A percentile compares a stretch with the other conserved stretches of the same genome.
These are phyloP conservation scores for Diaporthe sp. DNA, from an alignment of 2,329 filamentous ascomycete genomes.

Conservation along the genomic window DNA sequence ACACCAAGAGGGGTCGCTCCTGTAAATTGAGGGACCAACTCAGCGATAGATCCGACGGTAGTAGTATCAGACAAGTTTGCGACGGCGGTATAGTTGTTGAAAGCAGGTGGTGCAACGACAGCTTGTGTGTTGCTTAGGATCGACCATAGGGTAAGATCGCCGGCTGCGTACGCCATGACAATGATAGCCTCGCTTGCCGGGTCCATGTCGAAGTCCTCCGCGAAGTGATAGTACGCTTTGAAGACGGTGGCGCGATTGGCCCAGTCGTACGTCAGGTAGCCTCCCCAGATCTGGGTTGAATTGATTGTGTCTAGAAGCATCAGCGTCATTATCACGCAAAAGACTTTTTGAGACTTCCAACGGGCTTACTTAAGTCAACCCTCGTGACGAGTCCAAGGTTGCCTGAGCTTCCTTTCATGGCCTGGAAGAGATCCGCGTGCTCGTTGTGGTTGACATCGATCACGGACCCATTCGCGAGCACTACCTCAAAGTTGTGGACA, in stretches of 20 bases:
- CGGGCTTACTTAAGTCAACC: constrained; percentile 42
- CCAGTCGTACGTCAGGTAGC: constrained; percentile 46
- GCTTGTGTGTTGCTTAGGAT: constrained; percentile 12
- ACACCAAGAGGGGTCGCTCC: constrained; percentile 21
- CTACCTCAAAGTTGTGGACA: constrained; percentile 58
- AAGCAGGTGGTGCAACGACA: not conserved
- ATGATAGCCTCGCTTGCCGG: constrained; percentile 48
- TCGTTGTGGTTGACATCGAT: constrained; percentile 54
- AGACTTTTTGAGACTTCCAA: not conserved
- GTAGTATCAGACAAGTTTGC: not conserved
- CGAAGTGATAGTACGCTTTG: constrained; percentile 48
- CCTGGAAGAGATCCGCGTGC: constrained; percentile 59
- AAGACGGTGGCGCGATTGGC: constrained; percentile 45
- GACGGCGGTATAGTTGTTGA: constrained; percentile 16
- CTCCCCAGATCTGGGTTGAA: constrained; percentile 48
- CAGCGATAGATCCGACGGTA: not conserved
- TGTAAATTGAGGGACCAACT: constrained; percentile 13
- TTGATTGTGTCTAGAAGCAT: constrained; percentile 40
- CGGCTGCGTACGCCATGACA: not conserved
- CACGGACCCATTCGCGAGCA: constrained; percentile 57
- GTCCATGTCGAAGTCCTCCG: constrained; percentile 46
- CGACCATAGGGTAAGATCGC: not conserved
- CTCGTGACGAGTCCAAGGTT: constrained; percentile 59
- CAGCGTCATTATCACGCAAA: not conserved
- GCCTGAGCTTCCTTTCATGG: constrained; percentile 61